Conservation (phyloP, 371 early-diverging fungal species). For the Entomophthora muscae region DNA sequence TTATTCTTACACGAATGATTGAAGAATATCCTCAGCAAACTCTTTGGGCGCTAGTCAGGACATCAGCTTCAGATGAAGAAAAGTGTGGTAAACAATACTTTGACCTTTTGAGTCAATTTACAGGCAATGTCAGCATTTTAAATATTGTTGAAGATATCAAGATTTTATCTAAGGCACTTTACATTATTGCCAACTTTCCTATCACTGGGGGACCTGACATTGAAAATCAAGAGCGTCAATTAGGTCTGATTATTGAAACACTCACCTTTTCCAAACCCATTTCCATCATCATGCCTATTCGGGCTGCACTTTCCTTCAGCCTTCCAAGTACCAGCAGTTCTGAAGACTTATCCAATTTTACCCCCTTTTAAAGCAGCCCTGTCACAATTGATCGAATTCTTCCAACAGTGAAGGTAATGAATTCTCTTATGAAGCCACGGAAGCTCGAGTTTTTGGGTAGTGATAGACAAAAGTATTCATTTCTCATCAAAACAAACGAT, state of each 20-base stretch:
- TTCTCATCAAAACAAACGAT: constrained; percentile 93
- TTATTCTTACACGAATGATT: background rate
- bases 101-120: background rate
- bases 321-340: background rate
- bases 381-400: background rate
- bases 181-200: too few species aligned
- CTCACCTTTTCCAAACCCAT: background rate
- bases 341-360: background rate
- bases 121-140: background rate
- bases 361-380: background rate
- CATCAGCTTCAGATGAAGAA: background rate
- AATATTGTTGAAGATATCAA: background rate
- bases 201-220: background rate
- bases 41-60: background rate
- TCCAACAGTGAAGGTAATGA: constrained; percentile 56
- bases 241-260: background rate
- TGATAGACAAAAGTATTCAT: constrained; percentile 68
- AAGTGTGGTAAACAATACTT: background rate
- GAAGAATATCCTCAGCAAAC: background rate
- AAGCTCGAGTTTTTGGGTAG: constrained; percentile 64
- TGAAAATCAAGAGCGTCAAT: background rate
- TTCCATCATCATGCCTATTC: background rate
- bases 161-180: background rate
- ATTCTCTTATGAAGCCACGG: constrained; percentile 80
- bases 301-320: background rate